Conservation (phyloP, 257 asterid genomes). For the Rhazya stricta region DNA sequence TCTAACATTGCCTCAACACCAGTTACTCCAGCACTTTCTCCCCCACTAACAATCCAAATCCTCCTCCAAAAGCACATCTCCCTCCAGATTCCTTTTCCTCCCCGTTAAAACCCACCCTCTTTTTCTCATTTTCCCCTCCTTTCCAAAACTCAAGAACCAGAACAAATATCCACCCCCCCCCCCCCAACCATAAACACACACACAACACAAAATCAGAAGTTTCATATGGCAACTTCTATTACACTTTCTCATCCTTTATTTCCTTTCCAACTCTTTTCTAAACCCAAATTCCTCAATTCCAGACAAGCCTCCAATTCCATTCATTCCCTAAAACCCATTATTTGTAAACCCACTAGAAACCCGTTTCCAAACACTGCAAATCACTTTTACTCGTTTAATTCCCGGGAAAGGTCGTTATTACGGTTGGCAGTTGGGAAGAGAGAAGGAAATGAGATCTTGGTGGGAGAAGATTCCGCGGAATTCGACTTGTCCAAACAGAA, state of each 20-base stretch:
- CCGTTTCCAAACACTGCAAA: neutral
- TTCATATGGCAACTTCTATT: conserved; percentile 26
- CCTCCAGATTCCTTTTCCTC: conserved; percentile 20
- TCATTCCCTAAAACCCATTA: neutral
- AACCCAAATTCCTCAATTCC: conserved; percentile 9
- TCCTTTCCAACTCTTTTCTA: conserved; percentile 8
- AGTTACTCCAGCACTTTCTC: neutral
- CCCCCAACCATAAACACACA: too few relatives aligned
- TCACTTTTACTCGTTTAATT: neutral
- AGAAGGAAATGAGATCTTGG: conserved; percentile 41
- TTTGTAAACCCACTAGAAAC: conserved; percentile 1
- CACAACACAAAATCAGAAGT: too few relatives aligned
- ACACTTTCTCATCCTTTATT: conserved; percentile 14
- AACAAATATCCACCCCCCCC: neutral
- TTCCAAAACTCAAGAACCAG: neutral
- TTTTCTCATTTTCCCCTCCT: neutral
- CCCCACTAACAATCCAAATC: conserved; percentile 20
- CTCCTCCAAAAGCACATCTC: conserved; percentile 21
- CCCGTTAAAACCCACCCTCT: neutral
- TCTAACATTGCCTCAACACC: too few relatives aligned
- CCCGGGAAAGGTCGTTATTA: conserved; percentile 5
- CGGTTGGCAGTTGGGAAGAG: conserved; percentile 30
- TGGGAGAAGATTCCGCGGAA: conserved; percentile 87
- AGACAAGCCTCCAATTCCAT: neutral
- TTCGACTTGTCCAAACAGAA: conserved; percentile 65